Conservation (phyloP, 176 grass and related monocot species). For the barley (Hordeum vulgare) region DNA sequence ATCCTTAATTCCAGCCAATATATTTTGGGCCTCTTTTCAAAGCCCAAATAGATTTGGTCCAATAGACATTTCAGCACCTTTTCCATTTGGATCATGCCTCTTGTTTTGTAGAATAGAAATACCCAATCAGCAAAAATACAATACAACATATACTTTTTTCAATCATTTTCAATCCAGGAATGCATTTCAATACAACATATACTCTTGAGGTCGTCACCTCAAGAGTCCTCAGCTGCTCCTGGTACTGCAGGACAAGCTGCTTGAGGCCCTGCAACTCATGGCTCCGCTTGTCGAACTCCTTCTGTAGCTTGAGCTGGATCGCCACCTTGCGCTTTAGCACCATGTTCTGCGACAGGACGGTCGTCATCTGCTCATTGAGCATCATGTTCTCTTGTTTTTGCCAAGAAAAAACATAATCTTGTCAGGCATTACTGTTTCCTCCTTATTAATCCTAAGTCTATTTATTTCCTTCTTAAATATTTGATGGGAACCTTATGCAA, state of each 20-base stretch:
- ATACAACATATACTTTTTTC: no score
- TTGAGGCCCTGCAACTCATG: conserved; percentile 71
- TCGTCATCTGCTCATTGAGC: conserved; percentile 69
- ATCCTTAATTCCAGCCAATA: no score
- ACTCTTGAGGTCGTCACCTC: conserved; percentile 64
- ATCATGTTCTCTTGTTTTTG: conserved; percentile 65
- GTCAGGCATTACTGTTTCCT: background rate
- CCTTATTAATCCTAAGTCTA: background rate
- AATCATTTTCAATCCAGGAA: no score
- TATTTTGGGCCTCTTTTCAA: no score
- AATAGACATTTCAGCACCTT: no score
- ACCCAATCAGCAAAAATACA: no score
- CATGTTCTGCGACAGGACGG: conserved; percentile 50
- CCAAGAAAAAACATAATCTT: background rate
- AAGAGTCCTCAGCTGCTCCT: conserved; percentile 71
- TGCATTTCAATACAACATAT: no score
- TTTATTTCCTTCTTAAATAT: background rate
- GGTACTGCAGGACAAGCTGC: conserved; percentile 71
- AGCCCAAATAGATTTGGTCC: no score
- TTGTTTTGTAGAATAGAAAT: no score
- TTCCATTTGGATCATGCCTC: no score
- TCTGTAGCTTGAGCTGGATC: conserved; percentile 84
- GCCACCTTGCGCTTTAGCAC: conserved; percentile 70
- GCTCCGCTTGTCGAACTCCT: conserved; percentile 46
- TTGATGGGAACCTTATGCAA: conserved; percentile 49